These are phyloP conservation scores for Syzygium aromaticum DNA, from an alignment of 345 rosid species.

Conservation along the genomic window DNA sequence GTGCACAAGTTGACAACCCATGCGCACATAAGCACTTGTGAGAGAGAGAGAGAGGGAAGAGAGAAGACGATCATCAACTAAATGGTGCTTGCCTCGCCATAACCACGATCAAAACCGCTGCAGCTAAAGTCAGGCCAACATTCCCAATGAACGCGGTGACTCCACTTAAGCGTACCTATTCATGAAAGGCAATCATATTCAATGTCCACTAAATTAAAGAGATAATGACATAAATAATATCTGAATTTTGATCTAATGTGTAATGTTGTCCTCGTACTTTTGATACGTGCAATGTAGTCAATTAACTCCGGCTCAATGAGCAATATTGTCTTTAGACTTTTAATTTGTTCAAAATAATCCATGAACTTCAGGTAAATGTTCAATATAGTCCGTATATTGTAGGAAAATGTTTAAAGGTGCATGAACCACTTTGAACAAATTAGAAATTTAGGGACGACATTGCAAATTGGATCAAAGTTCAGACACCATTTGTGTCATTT, in stretches of 20 bases:
- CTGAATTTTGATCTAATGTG: neutral
- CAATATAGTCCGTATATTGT: too few relatives aligned
- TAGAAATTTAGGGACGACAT: neutral
- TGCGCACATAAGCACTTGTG: neutral
- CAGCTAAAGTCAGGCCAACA: slow-evolving; percentile 9
- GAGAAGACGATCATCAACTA: neutral
- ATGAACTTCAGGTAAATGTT: neutral
- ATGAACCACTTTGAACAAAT: neutral
- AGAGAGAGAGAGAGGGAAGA: neutral
- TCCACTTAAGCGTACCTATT: slow-evolving; percentile 20
- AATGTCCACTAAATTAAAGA: neutral
- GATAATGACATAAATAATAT: neutral
- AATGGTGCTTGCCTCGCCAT: neutral
- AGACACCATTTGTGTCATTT: neutral
- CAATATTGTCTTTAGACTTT: neutral
- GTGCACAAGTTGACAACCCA: neutral
- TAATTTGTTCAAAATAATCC: neutral
- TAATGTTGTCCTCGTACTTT: neutral
- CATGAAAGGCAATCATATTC: neutral
- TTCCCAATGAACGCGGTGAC: slow-evolving; percentile 19
- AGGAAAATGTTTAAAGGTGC: too few relatives aligned
- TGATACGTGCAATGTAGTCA: neutral
- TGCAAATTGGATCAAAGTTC: neutral
- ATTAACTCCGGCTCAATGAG: neutral
- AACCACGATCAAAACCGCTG: slow-evolving; percentile 12